Base-by-base conservation (phyloP, 208 protist species). In the Wallacemonas sp. region DNA sequence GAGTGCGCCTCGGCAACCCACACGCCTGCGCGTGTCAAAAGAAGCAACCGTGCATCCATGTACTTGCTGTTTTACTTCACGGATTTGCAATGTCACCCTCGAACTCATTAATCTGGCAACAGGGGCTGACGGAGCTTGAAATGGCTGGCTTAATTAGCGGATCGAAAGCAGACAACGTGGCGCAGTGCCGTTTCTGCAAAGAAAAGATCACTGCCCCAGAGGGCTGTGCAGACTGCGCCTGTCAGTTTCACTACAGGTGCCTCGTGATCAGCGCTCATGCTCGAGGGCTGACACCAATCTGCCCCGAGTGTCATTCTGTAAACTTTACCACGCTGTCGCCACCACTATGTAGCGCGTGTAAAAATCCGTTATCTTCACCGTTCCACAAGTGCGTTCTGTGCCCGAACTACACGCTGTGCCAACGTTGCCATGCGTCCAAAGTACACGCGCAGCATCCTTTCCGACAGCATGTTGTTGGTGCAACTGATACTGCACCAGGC, bases 51-150 rank as follows among this genome's bases (percentile, higher is more conserved):
- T 96, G 90, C 52, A 5, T 84, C 21, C 90, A 96, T 65, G 46
- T 86, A 44, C 61, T 96, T 17, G 78, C 80, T 58, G 65, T 94
- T 11, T 61, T 96, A 34, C 60, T 77, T 17, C 78, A 73, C 23
- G 63, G 68, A 5, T 86, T 87, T 48, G 68, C 68, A 9, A 26
- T 94, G n/a, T 32, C 48, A 0, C 32, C 43, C 9, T 65, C 61
- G 27, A 89, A 89, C 68, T 64, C 80, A 1, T 26, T 84, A 17
- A 44, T 92, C 38, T 96, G 85, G 87, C 90, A 96, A 65, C 49
- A 39, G 2, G 70, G 77, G 12, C 76, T 93, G 29, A 75, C 74
- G 33, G 87, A 81, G 44, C 48, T 80, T 16, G 83, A 94, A 70
- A 44, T 94, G 29, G 71, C 77, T 17, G 74, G 76, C 19, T 32